Evolutionary conservation across 148 eudicot species (phyloP), one percentile per base, ranked within the genome.

Genomic region (Heliosperma pusillum): DNA sequence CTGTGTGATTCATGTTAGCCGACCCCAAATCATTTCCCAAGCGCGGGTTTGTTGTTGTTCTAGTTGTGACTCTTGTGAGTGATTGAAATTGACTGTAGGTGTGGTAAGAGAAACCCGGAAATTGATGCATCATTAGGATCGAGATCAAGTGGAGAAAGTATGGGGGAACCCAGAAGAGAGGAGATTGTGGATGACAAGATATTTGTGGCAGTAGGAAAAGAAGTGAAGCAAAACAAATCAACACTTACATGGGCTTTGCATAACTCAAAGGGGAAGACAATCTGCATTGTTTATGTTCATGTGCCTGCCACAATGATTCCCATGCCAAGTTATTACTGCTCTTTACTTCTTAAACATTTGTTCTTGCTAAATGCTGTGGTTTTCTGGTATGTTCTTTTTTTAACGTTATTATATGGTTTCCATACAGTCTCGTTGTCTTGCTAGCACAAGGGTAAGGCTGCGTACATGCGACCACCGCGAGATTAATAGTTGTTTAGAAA

Each of bases 221-320:
- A 69, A 0, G 24, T 79, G 12, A 73, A 69, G 40, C 68, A 63
- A 52, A 76, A 36, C 62, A 74, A 69, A 8, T 74, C 77, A 24
- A 63, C 53, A 69, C 29, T 79, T 7, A n/a, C 22, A 26, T 83
- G 85, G 85, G 80, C 77, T 66, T 27, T 83, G 22, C 80, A 83
- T 27, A 76, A 65, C 30, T 79, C 78, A 21, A 62, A 74, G 19
- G 82, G 80, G 10, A 76, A 61, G 66, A 71, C 55, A 20, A 72
- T 83, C 24, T 80, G 85, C 70, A 67, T 80, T 5, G 1, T 79
- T 71, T 71, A 79, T 77, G 85, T 83, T 83, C 84, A 81, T 80
- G 71, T 78, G 62, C 86, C 80, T 56, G 71, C 76, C 19, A 77
- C 71, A 65, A 77, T 55, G 69, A 71, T 83, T 44, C 80, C 86